Percentiles rank a stretch among this genome's conserved stretches.
Evolutionary conservation across 495 filamentous ascomycete genomes (phyloP).

Genomic region (Penicillium coprophilum): DNA sequence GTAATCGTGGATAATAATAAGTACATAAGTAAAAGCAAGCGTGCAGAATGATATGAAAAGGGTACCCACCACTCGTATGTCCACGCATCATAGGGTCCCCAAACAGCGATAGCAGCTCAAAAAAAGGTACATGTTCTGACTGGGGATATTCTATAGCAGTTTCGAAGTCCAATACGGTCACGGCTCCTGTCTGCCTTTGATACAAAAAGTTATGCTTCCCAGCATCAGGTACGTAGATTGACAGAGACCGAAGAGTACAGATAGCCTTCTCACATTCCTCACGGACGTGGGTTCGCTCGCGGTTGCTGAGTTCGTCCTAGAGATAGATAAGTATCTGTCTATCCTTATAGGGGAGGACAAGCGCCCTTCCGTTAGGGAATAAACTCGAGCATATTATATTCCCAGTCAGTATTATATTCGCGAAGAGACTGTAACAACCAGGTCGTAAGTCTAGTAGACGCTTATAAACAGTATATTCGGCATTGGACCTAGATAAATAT

Average conservation of each 20-base stretch:
- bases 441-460: no score
- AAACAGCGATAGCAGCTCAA: background rate
- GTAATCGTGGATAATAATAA: no score
- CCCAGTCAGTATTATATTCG: constrained; percentile 2
- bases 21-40: no score
- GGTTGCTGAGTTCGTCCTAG: background rate
- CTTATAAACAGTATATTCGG: no score
- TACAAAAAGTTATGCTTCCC: constrained; percentile 5
- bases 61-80: no score
- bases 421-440: no score
- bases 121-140: constrained; percentile 4
- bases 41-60: no score
- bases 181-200: constrained; percentile 1
- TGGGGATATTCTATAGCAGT: background rate
- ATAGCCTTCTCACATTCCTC: constrained; percentile 7
- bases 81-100: no score
- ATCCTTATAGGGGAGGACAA: constrained; percentile 1
- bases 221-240: background rate
- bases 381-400: constrained; percentile 2
- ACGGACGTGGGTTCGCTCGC: constrained; percentile 2
- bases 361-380: constrained; percentile 5
- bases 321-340: background rate
- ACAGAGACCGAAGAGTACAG: constrained; percentile 1
- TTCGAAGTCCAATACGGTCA: constrained; percentile 6
- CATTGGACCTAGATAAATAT: no score